phyloP scores from a whole-genome alignment of 345 rosid genomes.

The Noccaea caerulescens region DNA sequence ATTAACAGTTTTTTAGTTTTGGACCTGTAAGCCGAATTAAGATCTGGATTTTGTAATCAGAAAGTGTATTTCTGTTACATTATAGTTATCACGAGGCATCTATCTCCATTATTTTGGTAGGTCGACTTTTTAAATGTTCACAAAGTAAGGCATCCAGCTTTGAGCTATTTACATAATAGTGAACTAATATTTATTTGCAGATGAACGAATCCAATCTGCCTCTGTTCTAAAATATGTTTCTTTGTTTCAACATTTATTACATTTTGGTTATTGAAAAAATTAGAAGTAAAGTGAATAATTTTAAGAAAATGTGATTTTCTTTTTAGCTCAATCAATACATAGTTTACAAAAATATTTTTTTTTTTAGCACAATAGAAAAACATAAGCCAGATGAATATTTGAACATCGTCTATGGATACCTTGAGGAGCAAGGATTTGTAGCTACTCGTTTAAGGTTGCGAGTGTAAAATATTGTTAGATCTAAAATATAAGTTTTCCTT shows the following conservation, averaged over 20 bases:
- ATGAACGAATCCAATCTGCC: too few relatives aligned
- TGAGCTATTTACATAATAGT: background rate
- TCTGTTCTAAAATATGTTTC: too few relatives aligned
- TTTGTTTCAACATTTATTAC: background rate
- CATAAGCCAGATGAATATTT: too few relatives aligned
- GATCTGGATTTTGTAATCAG: background rate
- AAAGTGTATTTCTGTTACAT: constrained; percentile 8
- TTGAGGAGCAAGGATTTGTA: too few relatives aligned
- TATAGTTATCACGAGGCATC: background rate
- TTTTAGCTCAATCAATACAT: background rate
- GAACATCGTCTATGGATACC: too few relatives aligned
- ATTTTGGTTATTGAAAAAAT: background rate
- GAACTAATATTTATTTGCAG: background rate
- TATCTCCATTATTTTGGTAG: constrained; percentile 9
- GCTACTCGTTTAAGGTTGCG: too few relatives aligned
- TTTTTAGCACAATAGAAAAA: too few relatives aligned
- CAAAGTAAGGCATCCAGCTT: background rate
- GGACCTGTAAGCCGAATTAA: background rate
- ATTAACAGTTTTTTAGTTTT: background rate
- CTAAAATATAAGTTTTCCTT: too few relatives aligned
- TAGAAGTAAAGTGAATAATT: background rate
- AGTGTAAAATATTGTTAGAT: too few relatives aligned
- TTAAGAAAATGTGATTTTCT: background rate
- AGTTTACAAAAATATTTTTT: too few relatives aligned
- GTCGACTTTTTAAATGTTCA: background rate